phyloP scores from a whole-genome alignment of 352 stramenopile species.

The Elongisporangium anandrum region DNA sequence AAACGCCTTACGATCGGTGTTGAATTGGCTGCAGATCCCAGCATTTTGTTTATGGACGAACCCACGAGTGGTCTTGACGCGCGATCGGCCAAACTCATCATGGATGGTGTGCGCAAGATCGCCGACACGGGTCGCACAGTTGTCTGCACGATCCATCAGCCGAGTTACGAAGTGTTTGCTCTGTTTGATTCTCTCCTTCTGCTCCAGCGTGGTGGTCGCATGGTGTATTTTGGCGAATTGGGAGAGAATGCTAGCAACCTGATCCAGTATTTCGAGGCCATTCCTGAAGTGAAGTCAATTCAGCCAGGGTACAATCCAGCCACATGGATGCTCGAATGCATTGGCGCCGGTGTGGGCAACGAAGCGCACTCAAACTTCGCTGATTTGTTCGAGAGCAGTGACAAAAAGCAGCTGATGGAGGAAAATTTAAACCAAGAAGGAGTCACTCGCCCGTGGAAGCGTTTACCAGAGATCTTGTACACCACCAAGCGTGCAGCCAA shows the following conservation, averaged over 20 bases:
- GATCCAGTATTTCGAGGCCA: conserved; percentile 48
- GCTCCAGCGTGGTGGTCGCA: conserved; percentile 47
- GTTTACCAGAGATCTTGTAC: conserved; percentile 36
- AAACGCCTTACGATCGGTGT: conserved; percentile 82
- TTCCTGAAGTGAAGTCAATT: conserved; percentile 40
- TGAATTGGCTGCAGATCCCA: conserved; percentile 84
- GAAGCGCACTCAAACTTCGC: conserved; percentile 28
- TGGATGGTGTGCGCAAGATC: conserved; percentile 87
- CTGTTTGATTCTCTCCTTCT: conserved; percentile 86
- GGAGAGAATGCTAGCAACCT: conserved; percentile 33
- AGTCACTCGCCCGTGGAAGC: conserved; percentile 21
- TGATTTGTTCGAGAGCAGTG: conserved; percentile 29
- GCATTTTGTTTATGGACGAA: conserved; percentile 88
- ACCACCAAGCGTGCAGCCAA: conserved; percentile 26
- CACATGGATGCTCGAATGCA: conserved; percentile 34
- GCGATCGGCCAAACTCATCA: conserved; percentile 80
- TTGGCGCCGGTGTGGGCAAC: conserved; percentile 16
- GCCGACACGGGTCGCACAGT: conserved; percentile 69
- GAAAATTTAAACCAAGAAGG: conserved; percentile 36
- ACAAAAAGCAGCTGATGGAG: conserved; percentile 27
- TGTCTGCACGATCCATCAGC: conserved; percentile 92
- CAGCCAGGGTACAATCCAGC: conserved; percentile 45
- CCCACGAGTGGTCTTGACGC: conserved; percentile 87
- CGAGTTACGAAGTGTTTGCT: conserved; percentile 83
- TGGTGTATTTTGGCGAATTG: conserved; percentile 56